Evolutionary conservation across 352 stramenopile genomes (phyloP).

Genomic region (Blastocystis hominis): DNA sequence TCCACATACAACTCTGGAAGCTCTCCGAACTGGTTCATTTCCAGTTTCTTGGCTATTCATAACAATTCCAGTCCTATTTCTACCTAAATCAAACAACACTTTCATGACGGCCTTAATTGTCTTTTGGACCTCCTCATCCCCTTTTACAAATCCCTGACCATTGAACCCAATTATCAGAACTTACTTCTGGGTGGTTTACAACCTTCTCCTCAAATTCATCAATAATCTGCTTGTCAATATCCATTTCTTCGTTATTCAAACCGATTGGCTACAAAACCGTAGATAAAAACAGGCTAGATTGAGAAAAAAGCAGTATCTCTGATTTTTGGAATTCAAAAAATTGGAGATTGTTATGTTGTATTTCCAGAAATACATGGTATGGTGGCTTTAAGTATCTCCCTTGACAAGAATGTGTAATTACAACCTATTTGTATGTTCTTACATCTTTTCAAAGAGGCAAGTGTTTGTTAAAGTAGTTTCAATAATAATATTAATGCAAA

Average conservation of each 20-base stretch:
- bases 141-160: slow-evolving; percentile 14
- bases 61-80: neutral
- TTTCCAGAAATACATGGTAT: too few species aligned
- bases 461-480: too few species aligned
- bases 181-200: slow-evolving; percentile 14
- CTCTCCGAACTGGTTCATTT: slow-evolving; percentile 5
- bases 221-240: neutral
- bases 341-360: too few species aligned
- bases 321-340: neutral
- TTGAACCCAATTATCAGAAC: neutral
- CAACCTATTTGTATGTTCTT: too few species aligned
- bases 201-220: slow-evolving; percentile 23
- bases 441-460: too few species aligned
- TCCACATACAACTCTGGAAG: slow-evolving; percentile 23
- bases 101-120: neutral
- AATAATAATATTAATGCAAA: too few species aligned
- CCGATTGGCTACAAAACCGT: neutral
- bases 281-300: neutral
- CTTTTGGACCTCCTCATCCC: slow-evolving; percentile 8
- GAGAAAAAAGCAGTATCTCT: neutral
- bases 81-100: slow-evolving; percentile 15
- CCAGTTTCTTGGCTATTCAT: neutral
- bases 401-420: too few species aligned
- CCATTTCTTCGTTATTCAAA: neutral
- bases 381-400: too few species aligned